Percentiles rank a stretch among this genome's conserved stretches.
These are phyloP conservation scores for Solanum neorickii DNA, from an alignment of 257 asterid genomes.

Conservation along the genomic window DNA sequence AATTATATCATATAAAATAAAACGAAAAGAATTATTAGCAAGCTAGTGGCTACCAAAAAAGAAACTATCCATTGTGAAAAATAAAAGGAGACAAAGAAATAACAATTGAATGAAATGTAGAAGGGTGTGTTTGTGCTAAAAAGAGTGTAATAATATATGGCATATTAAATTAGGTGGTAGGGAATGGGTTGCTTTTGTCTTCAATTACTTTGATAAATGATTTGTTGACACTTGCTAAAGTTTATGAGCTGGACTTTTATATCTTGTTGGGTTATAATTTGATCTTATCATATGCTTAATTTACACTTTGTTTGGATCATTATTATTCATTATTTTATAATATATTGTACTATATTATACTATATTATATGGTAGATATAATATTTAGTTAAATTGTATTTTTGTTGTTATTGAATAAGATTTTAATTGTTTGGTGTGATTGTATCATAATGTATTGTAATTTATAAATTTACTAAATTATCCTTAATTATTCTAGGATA, in stretches of 20 bases:
- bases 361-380: no score
- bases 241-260: constrained; percentile 3
- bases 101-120: not conserved
- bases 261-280: constrained; percentile 1
- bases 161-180: not conserved
- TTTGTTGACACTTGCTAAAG: constrained; percentile 14
- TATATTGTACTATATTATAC: no score
- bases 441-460: no score
- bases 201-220: not conserved
- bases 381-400: no score
- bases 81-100: not conserved
- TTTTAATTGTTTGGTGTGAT: no score
- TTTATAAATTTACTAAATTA: no score
- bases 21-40: not conserved
- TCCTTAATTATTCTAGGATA: no score
- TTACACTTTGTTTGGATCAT: rapidly evolving
- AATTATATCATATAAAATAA: not conserved
- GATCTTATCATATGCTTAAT: not conserved
- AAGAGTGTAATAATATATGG: not conserved
- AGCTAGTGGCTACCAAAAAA: not conserved
- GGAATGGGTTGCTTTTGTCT: not conserved
- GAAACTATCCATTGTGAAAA: not conserved
- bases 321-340: no score
- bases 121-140: not conserved
- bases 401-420: no score